These are phyloP conservation scores for Calonectria henricotiae DNA, from an alignment of 2,329 filamentous ascomycete species.

Conservation along the genomic window DNA sequence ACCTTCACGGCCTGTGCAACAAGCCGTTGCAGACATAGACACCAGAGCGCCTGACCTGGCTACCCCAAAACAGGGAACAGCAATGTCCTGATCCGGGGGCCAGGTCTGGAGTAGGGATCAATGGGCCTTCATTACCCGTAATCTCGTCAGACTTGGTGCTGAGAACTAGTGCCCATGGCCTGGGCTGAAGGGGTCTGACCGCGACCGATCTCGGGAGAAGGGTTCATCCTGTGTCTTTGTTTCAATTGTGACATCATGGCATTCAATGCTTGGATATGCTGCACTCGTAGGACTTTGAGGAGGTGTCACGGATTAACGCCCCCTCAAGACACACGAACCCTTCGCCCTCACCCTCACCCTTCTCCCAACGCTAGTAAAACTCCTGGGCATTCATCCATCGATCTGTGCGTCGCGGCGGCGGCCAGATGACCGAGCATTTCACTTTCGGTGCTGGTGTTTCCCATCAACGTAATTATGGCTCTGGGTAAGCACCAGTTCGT, in stretches of 20 bases:
- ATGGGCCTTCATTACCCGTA: background rate
- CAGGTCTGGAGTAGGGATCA: constrained; percentile 7
- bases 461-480: background rate
- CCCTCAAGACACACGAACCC: background rate
- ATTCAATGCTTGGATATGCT: constrained; percentile 7
- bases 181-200: constrained; percentile 17
- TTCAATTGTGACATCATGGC: constrained; percentile 21
- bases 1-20: constrained; percentile 6
- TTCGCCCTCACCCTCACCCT: background rate
- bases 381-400: background rate
- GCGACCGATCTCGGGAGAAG: constrained; percentile 5
- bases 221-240: constrained; percentile 14
- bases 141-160: constrained; percentile 1
- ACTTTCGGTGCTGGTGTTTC: background rate
- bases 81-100: constrained; percentile 5
- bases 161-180: background rate
- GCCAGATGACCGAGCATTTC: constrained; percentile 11
- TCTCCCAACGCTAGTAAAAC: background rate
- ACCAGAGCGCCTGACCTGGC: background rate
- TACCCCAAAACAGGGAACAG: constrained; percentile 5
- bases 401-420: constrained; percentile 1
- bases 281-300: constrained; percentile 5
- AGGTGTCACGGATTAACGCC: constrained; percentile 13
- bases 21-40: background rate
- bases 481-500: background rate